phyloP scores from a whole-genome alignment of 2,329 filamentous ascomycete genomes.

The Tetracladium maxilliforme region DNA sequence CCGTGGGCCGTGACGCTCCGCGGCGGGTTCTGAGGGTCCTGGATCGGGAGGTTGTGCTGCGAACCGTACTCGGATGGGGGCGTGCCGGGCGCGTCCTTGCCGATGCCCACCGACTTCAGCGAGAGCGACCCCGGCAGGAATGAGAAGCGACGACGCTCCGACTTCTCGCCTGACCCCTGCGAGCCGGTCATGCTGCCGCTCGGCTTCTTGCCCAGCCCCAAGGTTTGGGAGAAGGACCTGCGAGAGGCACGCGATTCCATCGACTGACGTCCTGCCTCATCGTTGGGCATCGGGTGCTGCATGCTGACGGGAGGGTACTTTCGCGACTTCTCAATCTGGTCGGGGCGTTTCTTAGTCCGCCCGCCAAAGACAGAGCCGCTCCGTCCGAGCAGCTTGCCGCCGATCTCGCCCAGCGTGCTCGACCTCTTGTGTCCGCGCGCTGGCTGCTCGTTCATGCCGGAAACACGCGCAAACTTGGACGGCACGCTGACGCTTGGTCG shows the following conservation, averaged over 20 bases:
- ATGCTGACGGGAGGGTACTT: constrained; percentile 82
- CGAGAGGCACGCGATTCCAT: constrained; percentile 64
- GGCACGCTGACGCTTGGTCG: constrained; percentile 44
- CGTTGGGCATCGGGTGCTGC: constrained; percentile 52
- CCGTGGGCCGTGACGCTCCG: too few relatives aligned
- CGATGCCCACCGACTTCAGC: constrained; percentile 46
- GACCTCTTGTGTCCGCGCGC: constrained; percentile 50
- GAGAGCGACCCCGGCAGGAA: constrained; percentile 51
- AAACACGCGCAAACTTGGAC: constrained; percentile 40
- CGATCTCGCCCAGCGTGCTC: constrained; percentile 65
- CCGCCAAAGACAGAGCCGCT: constrained; percentile 71
- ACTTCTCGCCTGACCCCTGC: constrained; percentile 34
- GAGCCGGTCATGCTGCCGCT: constrained; percentile 50
- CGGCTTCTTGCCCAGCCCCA: constrained; percentile 54
- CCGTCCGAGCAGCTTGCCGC: constrained; percentile 73
- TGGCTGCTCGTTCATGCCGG: constrained; percentile 36
- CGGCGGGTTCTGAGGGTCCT: constrained; percentile 33
- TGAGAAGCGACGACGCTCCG: constrained; percentile 53
- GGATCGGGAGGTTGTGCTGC: constrained; percentile 36
- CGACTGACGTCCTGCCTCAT: constrained; percentile 44
- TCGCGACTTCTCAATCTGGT: constrained; percentile 44
- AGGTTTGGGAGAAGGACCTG: constrained; percentile 56
- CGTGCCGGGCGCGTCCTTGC: too few relatives aligned
- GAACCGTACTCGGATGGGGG: too few relatives aligned
- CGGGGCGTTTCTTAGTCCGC: constrained; percentile 25